Evolutionary conservation across 2,329 filamentous ascomycete species (phyloP), one percentile per base, ranked within the genome.

Genomic region (Aspergillus fumigatiaffinis): DNA sequence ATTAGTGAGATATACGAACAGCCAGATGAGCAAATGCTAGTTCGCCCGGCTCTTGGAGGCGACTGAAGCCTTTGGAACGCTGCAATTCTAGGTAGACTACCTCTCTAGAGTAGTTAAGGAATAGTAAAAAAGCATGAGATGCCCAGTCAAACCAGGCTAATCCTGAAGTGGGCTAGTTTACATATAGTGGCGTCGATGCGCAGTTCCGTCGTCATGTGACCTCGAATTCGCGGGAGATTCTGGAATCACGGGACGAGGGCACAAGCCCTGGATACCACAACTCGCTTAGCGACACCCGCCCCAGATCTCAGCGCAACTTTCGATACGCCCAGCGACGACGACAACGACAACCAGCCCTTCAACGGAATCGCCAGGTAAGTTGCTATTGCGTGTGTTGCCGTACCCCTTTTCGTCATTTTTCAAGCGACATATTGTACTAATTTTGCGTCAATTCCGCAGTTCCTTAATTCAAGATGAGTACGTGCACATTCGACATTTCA

Each of bases 401-500:
- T 26, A 50, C 51, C 50, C 47, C 9, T 59, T 52, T 55, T 56
- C 28, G 51, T 20, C 41, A 14, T 21, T 42, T 38, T 51, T 52
- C 38, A 50, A 41, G 51, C 25, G 28, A 53, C 14, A 54, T 51
- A 54, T 59, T 50, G 50, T 72, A 59, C 71, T 66, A 50, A 57
- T 61, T 57, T 55, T 28, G 59, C 49, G 56, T 56, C 51, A 38
- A 14, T 52, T 52, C 44, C 50, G 57, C 68, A 76, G 73, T 73
- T 77, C 76, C 79, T 76, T 81, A 76, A 79, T 78, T 74, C 80
- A 84, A 78, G 72, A 84, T 84, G 81, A 84, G 81, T 84, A 82
- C 76, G 81, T 79, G 65, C 66, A 66, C 66, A 66, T 61, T 54
- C 62, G 62, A 69, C 62, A 63, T 53, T 55, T 53, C 50, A 57